These are phyloP conservation scores for Globisporangium acanthophoron DNA, from an alignment of 352 stramenopile genomes.

Conservation along the genomic window DNA sequence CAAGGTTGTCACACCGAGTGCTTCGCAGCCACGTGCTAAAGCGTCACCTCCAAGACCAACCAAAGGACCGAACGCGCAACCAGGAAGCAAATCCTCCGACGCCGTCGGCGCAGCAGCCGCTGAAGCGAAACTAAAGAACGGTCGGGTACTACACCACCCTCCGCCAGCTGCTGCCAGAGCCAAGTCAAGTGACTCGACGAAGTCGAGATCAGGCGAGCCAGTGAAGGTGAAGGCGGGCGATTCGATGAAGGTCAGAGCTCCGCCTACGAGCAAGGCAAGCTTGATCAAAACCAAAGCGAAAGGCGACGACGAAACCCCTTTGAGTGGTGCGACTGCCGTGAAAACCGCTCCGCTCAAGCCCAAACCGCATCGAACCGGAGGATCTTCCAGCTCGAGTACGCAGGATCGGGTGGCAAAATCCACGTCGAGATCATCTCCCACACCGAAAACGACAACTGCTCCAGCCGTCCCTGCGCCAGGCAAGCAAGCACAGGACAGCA, in stretches of 20 bases:
- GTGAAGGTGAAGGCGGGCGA: conserved; percentile 1
- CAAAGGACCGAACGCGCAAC: neutral
- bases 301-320: neutral
- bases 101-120: neutral
- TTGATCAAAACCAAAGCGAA: conserved; percentile 4
- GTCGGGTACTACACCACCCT: neutral
- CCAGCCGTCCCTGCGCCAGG: neutral
- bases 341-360: neutral
- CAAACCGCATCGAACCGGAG: neutral
- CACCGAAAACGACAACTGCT: neutral
- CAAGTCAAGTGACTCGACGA: conserved; percentile 3
- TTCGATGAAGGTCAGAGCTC: neutral
- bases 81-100: neutral
- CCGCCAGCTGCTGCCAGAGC: neutral
- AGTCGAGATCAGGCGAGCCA: conserved; percentile 3
- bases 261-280: neutral
- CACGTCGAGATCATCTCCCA: neutral
- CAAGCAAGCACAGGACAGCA: neutral
- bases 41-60: neutral
- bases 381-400: neutral
- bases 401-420: neutral
- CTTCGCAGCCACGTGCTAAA: neutral
- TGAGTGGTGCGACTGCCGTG: neutral
- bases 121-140: conserved; percentile 3
- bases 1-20: neutral